Evolutionary conservation across 1,139 yeast species (phyloP).

Genomic region (Hemisphaericaspora xylofermentans): DNA sequence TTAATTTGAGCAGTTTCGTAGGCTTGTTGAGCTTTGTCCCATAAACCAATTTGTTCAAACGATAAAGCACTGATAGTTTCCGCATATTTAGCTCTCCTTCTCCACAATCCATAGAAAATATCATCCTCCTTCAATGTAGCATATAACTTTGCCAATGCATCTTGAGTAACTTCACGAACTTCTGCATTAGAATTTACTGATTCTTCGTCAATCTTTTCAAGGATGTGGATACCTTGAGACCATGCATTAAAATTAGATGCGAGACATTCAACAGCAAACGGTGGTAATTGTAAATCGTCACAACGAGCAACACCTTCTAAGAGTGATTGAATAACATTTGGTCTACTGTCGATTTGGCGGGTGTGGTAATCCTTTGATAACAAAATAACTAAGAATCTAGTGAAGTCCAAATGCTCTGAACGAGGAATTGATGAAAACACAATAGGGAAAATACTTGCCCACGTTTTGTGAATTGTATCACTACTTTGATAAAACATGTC

Average conservation of each 20-base stretch:
- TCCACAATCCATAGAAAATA: constrained; percentile 97
- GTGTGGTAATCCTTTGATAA: constrained; percentile 89
- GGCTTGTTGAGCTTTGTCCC: constrained; percentile 92
- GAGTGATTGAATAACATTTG: constrained; percentile 83
- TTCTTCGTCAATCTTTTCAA: constrained; percentile 72
- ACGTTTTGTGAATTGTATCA: constrained; percentile 76
- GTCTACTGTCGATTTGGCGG: constrained; percentile 81
- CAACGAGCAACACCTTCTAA: constrained; percentile 79
- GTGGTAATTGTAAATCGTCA: constrained; percentile 80
- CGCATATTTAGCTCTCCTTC: constrained; percentile 88
- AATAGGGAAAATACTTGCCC: constrained; percentile 82
- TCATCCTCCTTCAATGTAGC: constrained; percentile 91
- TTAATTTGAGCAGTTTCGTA: constrained; percentile 98
- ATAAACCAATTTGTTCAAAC: constrained; percentile 90
- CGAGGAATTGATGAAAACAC: constrained; percentile 72
- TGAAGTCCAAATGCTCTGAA: constrained; percentile 80
- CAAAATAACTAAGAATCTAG: constrained; percentile 73
- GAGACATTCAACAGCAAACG: constrained; percentile 86
- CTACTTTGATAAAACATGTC: constrained; percentile 84
- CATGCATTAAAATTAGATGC: constrained; percentile 89
- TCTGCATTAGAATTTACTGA: constrained; percentile 69
- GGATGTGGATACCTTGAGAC: constrained; percentile 81
- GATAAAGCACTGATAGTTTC: constrained; percentile 93
- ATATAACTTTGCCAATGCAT: constrained; percentile 87
- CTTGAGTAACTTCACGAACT: constrained; percentile 82